Conservation (phyloP, 2,329 filamentous ascomycete species). For the Alternaria ventricosa region DNA sequence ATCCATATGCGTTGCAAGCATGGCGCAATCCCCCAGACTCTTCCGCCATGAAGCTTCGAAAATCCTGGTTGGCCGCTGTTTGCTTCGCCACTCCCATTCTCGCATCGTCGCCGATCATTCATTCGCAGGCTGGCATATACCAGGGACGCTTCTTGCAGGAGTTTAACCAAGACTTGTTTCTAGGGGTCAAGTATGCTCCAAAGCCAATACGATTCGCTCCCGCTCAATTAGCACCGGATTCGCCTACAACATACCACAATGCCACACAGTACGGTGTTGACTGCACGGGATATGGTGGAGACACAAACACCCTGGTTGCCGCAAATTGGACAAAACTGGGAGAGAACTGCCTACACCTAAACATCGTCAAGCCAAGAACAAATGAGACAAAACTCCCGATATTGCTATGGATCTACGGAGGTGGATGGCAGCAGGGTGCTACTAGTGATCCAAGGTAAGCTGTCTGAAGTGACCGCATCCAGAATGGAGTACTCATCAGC, state of each 20-base stretch:
- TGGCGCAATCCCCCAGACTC: not conserved
- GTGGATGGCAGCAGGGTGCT: constrained; percentile 42
- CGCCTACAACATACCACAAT: constrained; percentile 22
- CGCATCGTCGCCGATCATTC: constrained; percentile 18
- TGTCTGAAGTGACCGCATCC: not conserved
- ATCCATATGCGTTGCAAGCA: not conserved
- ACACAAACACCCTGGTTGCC: constrained; percentile 30
- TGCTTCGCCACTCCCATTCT: not conserved
- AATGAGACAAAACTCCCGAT: constrained; percentile 31
- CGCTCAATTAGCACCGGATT: constrained; percentile 20
- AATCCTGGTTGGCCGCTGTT: not conserved
- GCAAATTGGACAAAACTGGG: constrained; percentile 32
- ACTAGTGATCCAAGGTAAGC: constrained; percentile 40
- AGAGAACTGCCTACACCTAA: constrained; percentile 56
- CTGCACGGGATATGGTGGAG: constrained; percentile 36
- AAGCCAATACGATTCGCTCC: constrained; percentile 36
- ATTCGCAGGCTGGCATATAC: constrained; percentile 35
- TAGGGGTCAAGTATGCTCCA: constrained; percentile 41
- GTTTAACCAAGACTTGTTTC: constrained; percentile 39
- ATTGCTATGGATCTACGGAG: constrained; percentile 44
- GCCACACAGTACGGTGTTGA: constrained; percentile 35
- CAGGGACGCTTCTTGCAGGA: constrained; percentile 34
- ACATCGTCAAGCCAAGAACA: constrained; percentile 37
- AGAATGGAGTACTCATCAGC: not conserved
- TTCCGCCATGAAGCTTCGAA: constrained; percentile 6